Conservation (phyloP, 306 rosid species). For the Gynostemma pentaphyllum region DNA sequence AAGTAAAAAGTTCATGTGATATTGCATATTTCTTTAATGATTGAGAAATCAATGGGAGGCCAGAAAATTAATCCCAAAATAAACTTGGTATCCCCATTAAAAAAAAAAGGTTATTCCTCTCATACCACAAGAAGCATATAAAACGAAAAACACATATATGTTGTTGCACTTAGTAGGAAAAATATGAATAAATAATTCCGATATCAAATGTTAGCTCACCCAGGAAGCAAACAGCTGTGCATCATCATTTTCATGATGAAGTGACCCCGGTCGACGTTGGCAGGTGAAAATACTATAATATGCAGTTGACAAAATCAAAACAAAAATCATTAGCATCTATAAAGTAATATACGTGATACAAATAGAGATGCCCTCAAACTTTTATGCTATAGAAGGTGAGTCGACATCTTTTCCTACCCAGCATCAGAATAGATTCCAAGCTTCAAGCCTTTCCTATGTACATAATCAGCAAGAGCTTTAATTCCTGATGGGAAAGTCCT, state of each 20-base stretch:
- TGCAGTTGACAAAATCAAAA: conserved; percentile 21
- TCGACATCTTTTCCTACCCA: conserved; percentile 52
- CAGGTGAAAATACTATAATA: conserved; percentile 61
- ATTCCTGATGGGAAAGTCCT: conserved; percentile 85
- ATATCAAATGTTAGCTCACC: conserved; percentile 39
- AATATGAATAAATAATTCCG: not conserved
- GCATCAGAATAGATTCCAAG: conserved; percentile 97
- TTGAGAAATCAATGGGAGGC: not conserved
- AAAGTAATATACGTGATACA: not conserved
- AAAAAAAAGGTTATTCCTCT: no score
- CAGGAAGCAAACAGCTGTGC: conserved; percentile 83
- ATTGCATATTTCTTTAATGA: not conserved
- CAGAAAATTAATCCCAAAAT: not conserved
- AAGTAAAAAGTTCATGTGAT: not conserved
- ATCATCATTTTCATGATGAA: conserved; percentile 65
- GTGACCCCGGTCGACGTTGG: conserved; percentile 94
- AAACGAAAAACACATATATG: not conserved
- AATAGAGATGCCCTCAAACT: not conserved
- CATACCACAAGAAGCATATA: not conserved
- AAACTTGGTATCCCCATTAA: no score
- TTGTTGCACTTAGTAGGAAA: not conserved
- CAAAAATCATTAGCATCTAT: conserved; percentile 5
- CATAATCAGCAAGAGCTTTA: conserved; percentile 77
- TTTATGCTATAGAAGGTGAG: conserved; percentile 13
- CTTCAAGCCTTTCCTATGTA: conserved; percentile 77